Evolutionary conservation across 129 eudicot species (phyloP), one percentile per base, ranked within the genome.

Genomic region (Logfia minima): DNA sequence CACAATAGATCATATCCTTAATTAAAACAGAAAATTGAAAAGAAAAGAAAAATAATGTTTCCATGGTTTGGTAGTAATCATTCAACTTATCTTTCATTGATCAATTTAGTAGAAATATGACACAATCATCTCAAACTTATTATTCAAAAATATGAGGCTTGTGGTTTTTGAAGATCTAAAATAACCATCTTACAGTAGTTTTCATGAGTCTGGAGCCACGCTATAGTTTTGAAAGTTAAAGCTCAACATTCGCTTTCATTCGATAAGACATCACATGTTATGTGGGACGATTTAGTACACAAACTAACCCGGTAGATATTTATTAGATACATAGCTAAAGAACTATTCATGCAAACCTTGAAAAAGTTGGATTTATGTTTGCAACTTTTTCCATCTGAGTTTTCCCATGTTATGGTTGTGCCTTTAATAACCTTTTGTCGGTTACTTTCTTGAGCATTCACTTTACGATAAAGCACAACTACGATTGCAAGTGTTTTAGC

Each of bases 371-470:
- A 13, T 8, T 13, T 34, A 70, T 4, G 39, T 8, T 31, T 1
- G 19, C 31, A 31, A 71, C 19, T 26, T 70, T 79, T 22, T 9
- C 32, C 13, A 63, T 78, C 62, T 22, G 48, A 70, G 67, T 68
- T 22, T 10, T 59, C 23, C 29, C 35, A 29, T 32, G 72, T 71
- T 8, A 69, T 34, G 29, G 31, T 68, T 8, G 60, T 77, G 81
- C 51, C 14, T 70, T 45, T 48, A 5, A 61, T 21, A 79, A 52
- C 34, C 56, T 48, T 71, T 62, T 62, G 77, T 79, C 71, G 77
- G 82, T 61, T 61, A 71, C 65, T 62, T 79, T 79, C 55, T n/a
- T 71, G 9, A 45, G 11, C 8, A 48, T 31, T 39, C 35, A 41
- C 67, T 23, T 66, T 53, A 41, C 32, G 19, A 41, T 70, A 19